phyloP scores from a whole-genome alignment of 2,329 filamentous ascomycete genomes.

The Fusarium hostae region DNA sequence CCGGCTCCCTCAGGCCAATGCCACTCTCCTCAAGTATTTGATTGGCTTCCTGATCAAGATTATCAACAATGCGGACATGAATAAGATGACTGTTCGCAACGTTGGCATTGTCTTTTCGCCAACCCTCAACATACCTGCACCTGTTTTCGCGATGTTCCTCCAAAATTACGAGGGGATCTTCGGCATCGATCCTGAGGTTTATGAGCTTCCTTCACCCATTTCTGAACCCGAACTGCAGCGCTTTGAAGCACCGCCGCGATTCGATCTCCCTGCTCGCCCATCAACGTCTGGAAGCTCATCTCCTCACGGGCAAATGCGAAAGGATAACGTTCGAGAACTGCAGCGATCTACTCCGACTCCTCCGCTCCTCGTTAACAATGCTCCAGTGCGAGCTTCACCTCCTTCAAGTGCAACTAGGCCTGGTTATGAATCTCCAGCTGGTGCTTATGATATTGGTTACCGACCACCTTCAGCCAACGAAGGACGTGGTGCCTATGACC shows the following conservation, averaged over 20 bases:
- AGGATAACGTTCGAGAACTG: slow-evolving; percentile 46
- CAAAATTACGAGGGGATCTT: slow-evolving; percentile 92
- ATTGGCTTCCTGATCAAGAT: slow-evolving; percentile 91
- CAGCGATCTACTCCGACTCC: slow-evolving; percentile 61
- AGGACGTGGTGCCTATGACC: slow-evolving; percentile 51
- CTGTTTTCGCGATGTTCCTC: slow-evolving; percentile 92
- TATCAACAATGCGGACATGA: slow-evolving; percentile 87
- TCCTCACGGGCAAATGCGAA: slow-evolving; percentile 61
- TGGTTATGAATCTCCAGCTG: slow-evolving; percentile 57
- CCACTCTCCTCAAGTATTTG: slow-evolving; percentile 83
- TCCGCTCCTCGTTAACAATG: slow-evolving; percentile 53
- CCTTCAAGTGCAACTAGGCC: slow-evolving; percentile 55
- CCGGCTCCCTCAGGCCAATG: slow-evolving; percentile 82
- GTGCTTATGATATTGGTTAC: slow-evolving; percentile 58
- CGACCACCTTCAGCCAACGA: slow-evolving; percentile 44
- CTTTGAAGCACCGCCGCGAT: slow-evolving; percentile 46
- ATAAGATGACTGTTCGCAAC: slow-evolving; percentile 99
- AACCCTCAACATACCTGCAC: slow-evolving; percentile 94
- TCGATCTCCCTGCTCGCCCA: slow-evolving; percentile 56
- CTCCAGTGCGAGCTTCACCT: slow-evolving; percentile 52
- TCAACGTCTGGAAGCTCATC: slow-evolving; percentile 63
- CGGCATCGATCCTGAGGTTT: slow-evolving; percentile 73
- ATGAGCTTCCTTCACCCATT: slow-evolving; percentile 63
- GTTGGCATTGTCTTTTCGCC: slow-evolving; percentile 98
- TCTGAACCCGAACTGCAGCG: slow-evolving; percentile 52